phyloP scores from a whole-genome alignment of 2,329 filamentous ascomycete species.

The Paraphaeosphaeria sporulosa region DNA sequence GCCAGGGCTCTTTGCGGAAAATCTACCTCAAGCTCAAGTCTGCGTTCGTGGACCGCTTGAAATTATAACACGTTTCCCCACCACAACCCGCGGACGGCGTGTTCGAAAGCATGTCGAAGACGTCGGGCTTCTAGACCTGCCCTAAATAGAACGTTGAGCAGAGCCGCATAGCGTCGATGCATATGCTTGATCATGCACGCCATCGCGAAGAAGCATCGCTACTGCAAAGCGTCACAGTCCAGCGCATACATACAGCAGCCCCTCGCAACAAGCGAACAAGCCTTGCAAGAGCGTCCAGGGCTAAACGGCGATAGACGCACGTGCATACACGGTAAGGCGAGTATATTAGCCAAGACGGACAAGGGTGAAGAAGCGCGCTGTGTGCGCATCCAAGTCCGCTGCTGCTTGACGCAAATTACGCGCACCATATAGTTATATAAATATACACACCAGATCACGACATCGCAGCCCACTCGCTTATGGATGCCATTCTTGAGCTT shows the following conservation, averaged over 20 bases:
- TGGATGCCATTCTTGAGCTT: constrained; percentile 21
- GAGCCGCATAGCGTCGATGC: constrained; percentile 43
- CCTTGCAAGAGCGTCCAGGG: constrained; percentile 22
- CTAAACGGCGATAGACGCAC: constrained; percentile 27
- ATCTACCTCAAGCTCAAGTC: background rate
- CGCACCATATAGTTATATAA: constrained; percentile 10
- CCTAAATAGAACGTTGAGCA: constrained; percentile 20
- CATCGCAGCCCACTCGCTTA: constrained; percentile 16
- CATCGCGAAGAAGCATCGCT: constrained; percentile 29
- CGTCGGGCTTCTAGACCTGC: background rate
- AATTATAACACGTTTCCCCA: background rate
- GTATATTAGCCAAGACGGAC: constrained; percentile 32
- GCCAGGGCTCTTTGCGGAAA: background rate
- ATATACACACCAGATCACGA: constrained; percentile 14
- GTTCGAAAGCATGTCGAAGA: background rate
- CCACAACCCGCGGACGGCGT: background rate
- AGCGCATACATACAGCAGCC: constrained; percentile 11
- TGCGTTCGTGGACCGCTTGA: background rate
- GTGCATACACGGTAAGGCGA: constrained; percentile 28
- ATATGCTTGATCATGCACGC: constrained; percentile 35
- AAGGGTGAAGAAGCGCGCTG: constrained; percentile 14
- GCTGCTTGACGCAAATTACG: constrained; percentile 1
- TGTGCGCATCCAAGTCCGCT: constrained; percentile 19
- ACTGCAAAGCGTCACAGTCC: constrained; percentile 22
- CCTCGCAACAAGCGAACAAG: constrained; percentile 22